phyloP scores from a whole-genome alignment of 1,284 basidiomycete species.

The Boletus sp. region DNA sequence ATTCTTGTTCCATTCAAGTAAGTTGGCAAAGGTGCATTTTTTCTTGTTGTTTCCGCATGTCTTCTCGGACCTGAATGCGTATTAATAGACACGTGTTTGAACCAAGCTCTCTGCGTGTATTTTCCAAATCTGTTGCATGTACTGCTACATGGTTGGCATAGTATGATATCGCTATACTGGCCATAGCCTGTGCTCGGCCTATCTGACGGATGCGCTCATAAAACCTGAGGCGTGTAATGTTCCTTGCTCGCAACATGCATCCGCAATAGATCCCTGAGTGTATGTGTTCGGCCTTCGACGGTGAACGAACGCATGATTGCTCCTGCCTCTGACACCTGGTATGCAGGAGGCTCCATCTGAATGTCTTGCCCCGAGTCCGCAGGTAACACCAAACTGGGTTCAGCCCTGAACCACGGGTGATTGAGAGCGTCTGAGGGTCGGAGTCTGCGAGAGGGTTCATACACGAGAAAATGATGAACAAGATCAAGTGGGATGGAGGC shows the following conservation, averaged over 20 bases:
- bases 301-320: conserved; percentile 6
- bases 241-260: conserved; percentile 15
- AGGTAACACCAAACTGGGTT: conserved; percentile 41
- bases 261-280: conserved; percentile 32
- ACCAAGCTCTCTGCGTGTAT: too few species aligned
- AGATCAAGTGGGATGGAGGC: conserved; percentile 46
- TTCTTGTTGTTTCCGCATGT: too few species aligned
- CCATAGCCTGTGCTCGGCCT: background rate
- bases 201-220: background rate
- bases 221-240: background rate
- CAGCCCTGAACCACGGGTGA: conserved; percentile 55
- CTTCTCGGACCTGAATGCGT: too few species aligned
- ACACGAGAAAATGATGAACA: conserved; percentile 54
- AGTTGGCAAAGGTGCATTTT: too few species aligned
- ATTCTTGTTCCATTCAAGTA: too few species aligned
- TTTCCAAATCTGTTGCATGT: too few species aligned
- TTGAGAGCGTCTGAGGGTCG: conserved; percentile 46
- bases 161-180: conserved; percentile 12
- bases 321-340: background rate
- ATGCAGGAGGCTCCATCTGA: background rate
- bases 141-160: conserved; percentile 6
- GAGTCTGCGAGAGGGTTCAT: conserved; percentile 53
- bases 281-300: conserved; percentile 20
- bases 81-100: too few species aligned
- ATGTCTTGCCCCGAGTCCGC: conserved; percentile 21